Conservation (phyloP, 2,329 filamentous ascomycete species). For the Colletotrichum tropicale region DNA sequence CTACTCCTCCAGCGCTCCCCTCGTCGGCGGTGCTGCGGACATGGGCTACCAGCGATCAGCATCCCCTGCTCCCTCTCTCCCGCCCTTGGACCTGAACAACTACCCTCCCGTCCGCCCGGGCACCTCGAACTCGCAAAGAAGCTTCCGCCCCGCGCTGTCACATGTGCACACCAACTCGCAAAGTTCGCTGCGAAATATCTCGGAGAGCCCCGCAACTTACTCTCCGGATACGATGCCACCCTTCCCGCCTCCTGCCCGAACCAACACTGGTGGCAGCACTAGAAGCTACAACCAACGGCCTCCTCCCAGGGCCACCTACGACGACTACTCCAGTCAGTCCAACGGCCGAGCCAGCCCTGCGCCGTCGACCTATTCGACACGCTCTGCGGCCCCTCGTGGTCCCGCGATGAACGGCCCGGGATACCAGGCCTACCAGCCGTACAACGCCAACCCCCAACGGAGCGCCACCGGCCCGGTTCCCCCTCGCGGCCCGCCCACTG, state of each 20-base stretch:
- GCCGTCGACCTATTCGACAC: conserved; percentile 30
- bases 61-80: conserved; percentile 40
- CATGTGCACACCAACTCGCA: conserved; percentile 24
- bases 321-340: conserved; percentile 24
- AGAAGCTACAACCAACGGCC: not conserved
- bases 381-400: conserved; percentile 20
- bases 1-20: conserved; percentile 67
- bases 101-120: conserved; percentile 35
- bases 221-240: conserved; percentile 28
- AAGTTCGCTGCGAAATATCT: conserved; percentile 22
- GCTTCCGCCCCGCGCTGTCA: conserved; percentile 30
- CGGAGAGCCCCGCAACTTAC: conserved; percentile 34
- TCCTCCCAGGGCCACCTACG: conserved; percentile 13
- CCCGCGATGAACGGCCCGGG: conserved; percentile 18
- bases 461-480: conserved; percentile 44
- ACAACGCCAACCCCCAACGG: conserved; percentile 31
- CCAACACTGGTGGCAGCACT: conserved; percentile 26
- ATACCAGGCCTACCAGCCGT: conserved; percentile 25
- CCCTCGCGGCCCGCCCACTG: conserved; percentile 34
- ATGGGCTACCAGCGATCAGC: conserved; percentile 58
- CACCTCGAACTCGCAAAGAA: conserved; percentile 40
- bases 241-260: conserved; percentile 35
- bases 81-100: conserved; percentile 31
- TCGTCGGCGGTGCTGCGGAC: conserved; percentile 62
- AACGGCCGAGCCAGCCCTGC: conserved; percentile 37